A percentile compares a stretch with the other conserved stretches of the same genome.
Conservation (phyloP, 2,329 filamentous ascomycete species). For the Pseudopithomyces maydicus region DNA sequence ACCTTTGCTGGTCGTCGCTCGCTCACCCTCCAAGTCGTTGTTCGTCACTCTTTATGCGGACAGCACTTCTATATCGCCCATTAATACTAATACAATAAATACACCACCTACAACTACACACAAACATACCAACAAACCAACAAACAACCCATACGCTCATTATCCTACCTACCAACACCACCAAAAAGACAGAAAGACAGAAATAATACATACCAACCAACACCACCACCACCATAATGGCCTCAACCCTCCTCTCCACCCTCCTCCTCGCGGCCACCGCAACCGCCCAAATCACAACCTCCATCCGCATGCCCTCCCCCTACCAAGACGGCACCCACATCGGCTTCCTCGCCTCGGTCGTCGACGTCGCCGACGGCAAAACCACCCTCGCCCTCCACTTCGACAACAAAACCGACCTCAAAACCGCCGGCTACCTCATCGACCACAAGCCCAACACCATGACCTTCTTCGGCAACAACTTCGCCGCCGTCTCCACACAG, state of each 20-base stretch:
- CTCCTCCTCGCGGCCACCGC: slow-evolving; percentile 27
- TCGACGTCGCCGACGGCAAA: slow-evolving; percentile 23
- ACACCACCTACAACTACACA: neutral
- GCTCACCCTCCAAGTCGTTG: slow-evolving; percentile 4
- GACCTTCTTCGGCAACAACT: slow-evolving; percentile 12
- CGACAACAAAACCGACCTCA: slow-evolving; percentile 6
- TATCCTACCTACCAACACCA: neutral
- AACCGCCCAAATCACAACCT: slow-evolving; percentile 34
- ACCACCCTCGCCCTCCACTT: slow-evolving; percentile 22
- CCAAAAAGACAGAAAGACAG: neutral
- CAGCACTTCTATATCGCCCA: neutral
- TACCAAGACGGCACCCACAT: slow-evolving; percentile 8
- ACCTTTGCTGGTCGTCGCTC: slow-evolving; percentile 5
- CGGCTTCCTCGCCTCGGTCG: slow-evolving; percentile 26
- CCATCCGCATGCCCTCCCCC: slow-evolving; percentile 31
- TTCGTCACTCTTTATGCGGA: slow-evolving; percentile 13
- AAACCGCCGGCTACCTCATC: neutral
- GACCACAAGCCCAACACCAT: slow-evolving; percentile 12
- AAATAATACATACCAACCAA: too few species aligned
- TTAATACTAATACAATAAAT: slow-evolving; percentile 8
- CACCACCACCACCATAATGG: slow-evolving; percentile 20
- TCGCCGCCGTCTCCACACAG: slow-evolving; percentile 9
- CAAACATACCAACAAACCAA: too few species aligned
- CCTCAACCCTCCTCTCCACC: slow-evolving; percentile 20
- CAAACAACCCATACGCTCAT: neutral